Evolutionary conservation across 495 filamentous ascomycete species (phyloP), one percentile per base, ranked within the genome.

Genomic region (Schizothecium vesticola): DNA sequence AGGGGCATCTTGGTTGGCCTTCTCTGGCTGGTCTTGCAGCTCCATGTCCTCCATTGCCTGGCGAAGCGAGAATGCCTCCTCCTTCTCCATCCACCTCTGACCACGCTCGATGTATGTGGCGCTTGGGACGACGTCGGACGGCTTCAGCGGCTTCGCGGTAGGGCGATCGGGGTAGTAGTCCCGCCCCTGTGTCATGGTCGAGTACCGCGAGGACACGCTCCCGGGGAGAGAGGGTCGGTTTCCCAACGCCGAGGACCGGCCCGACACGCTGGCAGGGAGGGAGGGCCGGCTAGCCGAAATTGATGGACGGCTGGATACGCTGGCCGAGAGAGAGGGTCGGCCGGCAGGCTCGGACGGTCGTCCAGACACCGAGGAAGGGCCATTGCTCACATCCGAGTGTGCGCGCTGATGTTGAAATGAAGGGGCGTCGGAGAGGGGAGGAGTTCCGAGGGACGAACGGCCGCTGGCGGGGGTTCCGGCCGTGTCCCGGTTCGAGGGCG

Each of bases 61-160:
- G 8, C 92, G 86, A 58, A 97, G 75, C 8, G 90, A 89, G 25
- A 86, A 82, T 1, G 91, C 91, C 75, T 97, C 92, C 74, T 94
- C 90, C 74, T 90, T 91, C 77, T 97, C 93, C 82, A 94, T 90
- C 84, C 91, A 92, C 65, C 93, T 84, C 72, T 90, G 88, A 16
- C 88, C 89, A 64, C 86, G 89, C 80, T 97, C 93, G 22, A 89
- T 88, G 78, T 97, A 97, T 3, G 84, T 85, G 23, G 86, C 83
- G 56, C 79, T 87, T 12, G 87, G 85, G 5, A 86, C 82, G 12
- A 86, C 78, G 31, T 84, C 82, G 2, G 80, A 80, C 5, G 85
- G 80, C 61, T 79, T 82, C 63, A 82, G 31, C n/a, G 81, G 82
- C 43, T 75, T 51, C 5, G 43, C 64, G n/a, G 71, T 68, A 1